Percentiles rank a stretch among this genome's conserved stretches.
These are phyloP conservation scores for Solanum okadae DNA, from an alignment of 257 asterid genomes.

Conservation along the genomic window DNA sequence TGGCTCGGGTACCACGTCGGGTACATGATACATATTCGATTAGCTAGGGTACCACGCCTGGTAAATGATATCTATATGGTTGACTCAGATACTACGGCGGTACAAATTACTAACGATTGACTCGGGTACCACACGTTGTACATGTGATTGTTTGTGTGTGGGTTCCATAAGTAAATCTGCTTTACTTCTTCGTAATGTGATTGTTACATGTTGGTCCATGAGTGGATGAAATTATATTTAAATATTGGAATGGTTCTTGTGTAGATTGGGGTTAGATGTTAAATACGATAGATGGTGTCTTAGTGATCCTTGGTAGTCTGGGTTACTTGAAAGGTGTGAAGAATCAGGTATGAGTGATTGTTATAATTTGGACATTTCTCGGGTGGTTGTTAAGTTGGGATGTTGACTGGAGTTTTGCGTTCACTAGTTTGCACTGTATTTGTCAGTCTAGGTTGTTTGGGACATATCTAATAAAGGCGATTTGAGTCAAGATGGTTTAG, in stretches of 20 bases:
- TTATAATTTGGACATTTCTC: no score
- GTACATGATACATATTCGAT: no score
- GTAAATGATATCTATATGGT: no score
- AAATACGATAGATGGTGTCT: not conserved
- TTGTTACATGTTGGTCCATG: not conserved
- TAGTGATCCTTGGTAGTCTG: not conserved
- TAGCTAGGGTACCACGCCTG: not conserved
- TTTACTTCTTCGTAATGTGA: not conserved
- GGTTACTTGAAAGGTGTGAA: not conserved
- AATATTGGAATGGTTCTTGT: no score
- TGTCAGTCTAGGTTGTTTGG: not conserved
- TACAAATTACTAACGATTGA: not conserved
- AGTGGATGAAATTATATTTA: not conserved
- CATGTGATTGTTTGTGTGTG: no score
- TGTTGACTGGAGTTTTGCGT: not conserved
- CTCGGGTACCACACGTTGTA: no score
- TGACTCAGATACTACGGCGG: no score
- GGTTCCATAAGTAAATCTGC: no score
- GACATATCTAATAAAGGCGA: not conserved
- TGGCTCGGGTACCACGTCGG: not conserved
- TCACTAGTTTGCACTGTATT: not conserved
- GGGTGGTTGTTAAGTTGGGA: not conserved
- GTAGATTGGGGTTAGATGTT: not conserved
- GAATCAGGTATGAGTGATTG: not conserved
- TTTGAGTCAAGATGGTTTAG: not conserved